A percentile compares a stretch with the other conserved stretches of the same genome.
phyloP scores from a whole-genome alignment of 2,329 filamentous ascomycete genomes.

The Ophiocordyceps camponoti-rufipedis region DNA sequence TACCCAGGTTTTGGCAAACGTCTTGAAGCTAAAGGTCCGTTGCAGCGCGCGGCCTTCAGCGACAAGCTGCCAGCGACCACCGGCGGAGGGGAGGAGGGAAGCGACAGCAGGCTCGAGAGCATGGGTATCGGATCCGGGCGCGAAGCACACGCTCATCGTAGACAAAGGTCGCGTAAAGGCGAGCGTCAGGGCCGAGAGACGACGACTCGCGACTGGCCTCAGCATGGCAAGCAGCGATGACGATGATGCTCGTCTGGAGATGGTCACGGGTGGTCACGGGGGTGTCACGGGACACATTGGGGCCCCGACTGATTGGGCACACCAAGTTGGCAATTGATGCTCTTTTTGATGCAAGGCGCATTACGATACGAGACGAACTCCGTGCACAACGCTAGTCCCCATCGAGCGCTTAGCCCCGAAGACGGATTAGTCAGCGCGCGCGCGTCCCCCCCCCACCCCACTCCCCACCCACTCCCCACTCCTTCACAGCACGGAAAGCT shows the following conservation, averaged over 20 bases:
- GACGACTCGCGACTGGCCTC: neutral
- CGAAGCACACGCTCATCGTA: conserved; percentile 18
- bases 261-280: no score
- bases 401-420: neutral
- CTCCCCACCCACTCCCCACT: neutral
- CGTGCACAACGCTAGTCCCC: neutral
- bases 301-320: no score
- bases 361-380: neutral
- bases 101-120: conserved; percentile 16
- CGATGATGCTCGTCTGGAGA: no score
- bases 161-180: conserved; percentile 1
- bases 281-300: no score
- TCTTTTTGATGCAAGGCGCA: no score
- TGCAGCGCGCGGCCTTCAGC: conserved; percentile 35
- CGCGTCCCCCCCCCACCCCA: neutral
- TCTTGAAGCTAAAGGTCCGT: conserved; percentile 44
- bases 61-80: conserved; percentile 30
- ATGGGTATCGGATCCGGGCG: conserved; percentile 24
- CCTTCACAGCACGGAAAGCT: neutral
- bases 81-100: conserved; percentile 20
- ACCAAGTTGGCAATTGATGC: no score
- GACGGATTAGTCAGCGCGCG: neutral
- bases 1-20: conserved; percentile 48
- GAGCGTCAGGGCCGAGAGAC: conserved; percentile 2
- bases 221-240: no score